These are phyloP conservation scores for Clavispora santaluciae DNA, from an alignment of 805 yeast species.

Conservation along the genomic window DNA sequence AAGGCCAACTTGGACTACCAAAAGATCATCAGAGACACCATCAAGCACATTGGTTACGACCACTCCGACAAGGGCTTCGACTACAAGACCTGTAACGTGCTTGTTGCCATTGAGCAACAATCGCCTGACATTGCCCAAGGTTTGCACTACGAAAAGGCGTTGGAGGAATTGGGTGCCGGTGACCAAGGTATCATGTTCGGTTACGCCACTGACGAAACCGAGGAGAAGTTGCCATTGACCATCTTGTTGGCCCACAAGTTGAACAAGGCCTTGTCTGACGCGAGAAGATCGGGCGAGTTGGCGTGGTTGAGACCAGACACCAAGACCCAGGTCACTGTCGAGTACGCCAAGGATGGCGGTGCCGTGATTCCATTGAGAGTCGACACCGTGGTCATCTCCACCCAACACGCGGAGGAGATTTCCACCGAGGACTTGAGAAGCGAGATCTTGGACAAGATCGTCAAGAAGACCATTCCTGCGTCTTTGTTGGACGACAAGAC, in stretches of 20 bases:
- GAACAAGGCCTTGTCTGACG: constrained; percentile 93
- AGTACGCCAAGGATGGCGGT: constrained; percentile 90
- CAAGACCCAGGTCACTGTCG: constrained; percentile 98
- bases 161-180: constrained; percentile 99
- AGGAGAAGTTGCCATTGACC: constrained; percentile 94
- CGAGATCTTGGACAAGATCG: constrained; percentile 71
- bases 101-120: constrained; percentile 99
- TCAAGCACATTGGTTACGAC: constrained; percentile 98
- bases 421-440: constrained; percentile 87
- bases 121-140: constrained; percentile 99
- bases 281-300: constrained; percentile 93
- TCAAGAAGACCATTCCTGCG: constrained; percentile 90
- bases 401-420: constrained; percentile 97
- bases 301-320: constrained; percentile 99
- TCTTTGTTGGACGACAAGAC: constrained; percentile 91
- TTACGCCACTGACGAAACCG: constrained; percentile 98
- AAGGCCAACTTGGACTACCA: constrained; percentile 93
- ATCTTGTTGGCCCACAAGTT: constrained; percentile 90
- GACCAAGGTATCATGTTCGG: constrained; percentile 99
- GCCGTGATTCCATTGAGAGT: constrained; percentile 95
- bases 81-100: constrained; percentile 97
- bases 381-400: constrained; percentile 94
- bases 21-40: constrained; percentile 95
- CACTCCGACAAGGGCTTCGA: constrained; percentile 94
- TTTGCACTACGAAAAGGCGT: constrained; percentile 90